phyloP scores from a whole-genome alignment of 768 basidiomycete genomes.

The Kwoniella mangroviensis region DNA sequence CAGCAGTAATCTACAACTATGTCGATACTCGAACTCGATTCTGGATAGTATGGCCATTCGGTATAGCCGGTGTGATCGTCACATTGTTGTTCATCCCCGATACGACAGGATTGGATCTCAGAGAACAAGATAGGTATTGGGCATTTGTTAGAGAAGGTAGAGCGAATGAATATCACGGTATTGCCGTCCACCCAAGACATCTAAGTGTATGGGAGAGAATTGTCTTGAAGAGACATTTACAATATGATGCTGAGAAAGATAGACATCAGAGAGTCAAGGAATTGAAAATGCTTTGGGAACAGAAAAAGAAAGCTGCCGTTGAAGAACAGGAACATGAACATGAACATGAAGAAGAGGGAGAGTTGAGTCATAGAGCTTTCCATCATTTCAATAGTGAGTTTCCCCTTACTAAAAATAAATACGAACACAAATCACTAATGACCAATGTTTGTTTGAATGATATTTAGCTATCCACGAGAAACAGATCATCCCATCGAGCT shows the following conservation, averaged over 20 bases:
- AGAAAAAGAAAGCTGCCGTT: slow-evolving; percentile 51
- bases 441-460: not conserved
- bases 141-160: slow-evolving; percentile 56
- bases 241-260: slow-evolving; percentile 59
- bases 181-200: slow-evolving; percentile 60
- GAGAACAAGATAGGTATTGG: slow-evolving; percentile 60
- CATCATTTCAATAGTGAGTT: slow-evolving; percentile 46
- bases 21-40: slow-evolving; percentile 52
- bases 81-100: slow-evolving; percentile 57
- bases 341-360: slow-evolving; percentile 46
- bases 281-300: slow-evolving; percentile 54
- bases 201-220: slow-evolving; percentile 54
- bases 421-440: too few relatives aligned
- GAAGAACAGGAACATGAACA: slow-evolving; percentile 55
- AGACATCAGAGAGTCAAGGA: slow-evolving; percentile 56
- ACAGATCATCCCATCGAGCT: not conserved
- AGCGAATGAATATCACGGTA: slow-evolving; percentile 58
- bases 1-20: slow-evolving; percentile 60
- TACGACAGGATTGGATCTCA: slow-evolving; percentile 60
- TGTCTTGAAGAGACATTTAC: slow-evolving; percentile 56
- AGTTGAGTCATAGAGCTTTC: slow-evolving; percentile 31
- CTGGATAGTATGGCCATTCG: slow-evolving; percentile 60
- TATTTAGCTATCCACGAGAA: slow-evolving; percentile 17
- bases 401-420: not conserved
- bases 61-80: slow-evolving; percentile 50